These are phyloP conservation scores for Globisporangium carolinianum DNA, from an alignment of 352 stramenopile species.

Conservation along the genomic window DNA sequence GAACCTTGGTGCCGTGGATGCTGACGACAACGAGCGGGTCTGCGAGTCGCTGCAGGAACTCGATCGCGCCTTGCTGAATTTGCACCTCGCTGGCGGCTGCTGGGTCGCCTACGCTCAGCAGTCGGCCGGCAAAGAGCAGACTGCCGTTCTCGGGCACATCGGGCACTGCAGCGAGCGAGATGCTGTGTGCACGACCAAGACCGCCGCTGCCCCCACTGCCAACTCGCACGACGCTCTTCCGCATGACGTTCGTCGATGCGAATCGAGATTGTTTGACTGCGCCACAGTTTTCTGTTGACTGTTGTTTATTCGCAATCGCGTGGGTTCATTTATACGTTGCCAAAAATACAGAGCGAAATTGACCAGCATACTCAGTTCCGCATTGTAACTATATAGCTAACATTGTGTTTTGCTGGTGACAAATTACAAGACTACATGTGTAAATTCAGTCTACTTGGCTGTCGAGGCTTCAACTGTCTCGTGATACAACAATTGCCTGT, in stretches of 20 bases:
- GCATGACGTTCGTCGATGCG: not conserved
- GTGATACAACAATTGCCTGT: no score
- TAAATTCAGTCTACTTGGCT: no score
- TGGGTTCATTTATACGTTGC: not conserved
- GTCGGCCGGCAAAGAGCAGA: conserved; percentile 55
- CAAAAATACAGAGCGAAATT: no score
- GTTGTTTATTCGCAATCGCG: not conserved
- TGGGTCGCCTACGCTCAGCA: conserved; percentile 44
- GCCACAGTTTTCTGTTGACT: not conserved
- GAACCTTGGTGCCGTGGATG: conserved; percentile 44
- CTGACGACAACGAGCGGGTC: conserved; percentile 67
- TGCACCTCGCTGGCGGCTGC: conserved; percentile 38
- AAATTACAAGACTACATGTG: no score
- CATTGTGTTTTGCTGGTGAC: no score
- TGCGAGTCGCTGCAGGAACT: conserved; percentile 61
- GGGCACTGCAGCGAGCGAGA: conserved; percentile 4
- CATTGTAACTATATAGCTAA: not conserved
- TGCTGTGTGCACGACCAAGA: conserved; percentile 2
- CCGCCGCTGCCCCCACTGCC: conserved; percentile 5
- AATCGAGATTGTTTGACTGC: not conserved
- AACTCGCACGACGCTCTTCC: conserved; percentile 15
- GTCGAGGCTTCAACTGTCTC: no score
- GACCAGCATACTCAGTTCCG: not conserved
- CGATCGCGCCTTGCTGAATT: conserved; percentile 64
- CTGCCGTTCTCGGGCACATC: conserved; percentile 15